Base-by-base conservation (phyloP, 208 protist genomes). In the Wallacemonas sp. region DNA sequence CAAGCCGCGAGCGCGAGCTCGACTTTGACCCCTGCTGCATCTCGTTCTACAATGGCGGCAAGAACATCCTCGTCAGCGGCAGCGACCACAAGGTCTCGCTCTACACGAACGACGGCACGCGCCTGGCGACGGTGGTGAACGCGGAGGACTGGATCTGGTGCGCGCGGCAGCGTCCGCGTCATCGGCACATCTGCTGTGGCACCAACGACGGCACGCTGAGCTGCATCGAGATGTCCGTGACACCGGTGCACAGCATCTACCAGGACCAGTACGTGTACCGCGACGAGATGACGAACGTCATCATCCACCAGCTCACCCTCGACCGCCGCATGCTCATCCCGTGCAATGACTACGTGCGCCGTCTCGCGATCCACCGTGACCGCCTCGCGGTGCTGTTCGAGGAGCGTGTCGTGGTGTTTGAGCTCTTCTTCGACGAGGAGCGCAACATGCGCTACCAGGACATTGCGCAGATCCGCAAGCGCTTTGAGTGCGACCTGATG, bases 201-300 rank as follows among this genome's bases (percentile, higher is more conserved):
- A 94, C 88, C 38, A 97, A 98, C 74, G 87, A 97, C 65, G 97
- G 97, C 29, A 81, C 65, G 29, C 79, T 99, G 45, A 86, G 81
- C 52, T 77, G 84, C 64, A 84, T 97, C 65, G 85, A 98, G 62
- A 80, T 98, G 33, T 45, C 72, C 31, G 82, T 97, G 62, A 84
- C 70, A 16, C 95, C 93, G 1, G 93, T 98, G 18, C 97, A 99
- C 65, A 87, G 93, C 70, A 87, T 99, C 54, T 98, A 98, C 71
- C 66, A 91, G 45, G 95, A 98, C 68, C 88, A 97, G 61, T 99
- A 99, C 79, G 95, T 98, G 11, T 98, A 86, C 67, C 87, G 98
- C 33, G 96, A 99, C 20, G 83, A 86, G 49, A 96, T 99, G 91
- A 99, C 97, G 29, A 89, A 98, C 55, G 93, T 99, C 18, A 76